Evolutionary conservation across 202 grass and related monocot species (phyloP), one percentile per base, ranked within the genome.

Genomic region (Tripidium arundinaceum): DNA sequence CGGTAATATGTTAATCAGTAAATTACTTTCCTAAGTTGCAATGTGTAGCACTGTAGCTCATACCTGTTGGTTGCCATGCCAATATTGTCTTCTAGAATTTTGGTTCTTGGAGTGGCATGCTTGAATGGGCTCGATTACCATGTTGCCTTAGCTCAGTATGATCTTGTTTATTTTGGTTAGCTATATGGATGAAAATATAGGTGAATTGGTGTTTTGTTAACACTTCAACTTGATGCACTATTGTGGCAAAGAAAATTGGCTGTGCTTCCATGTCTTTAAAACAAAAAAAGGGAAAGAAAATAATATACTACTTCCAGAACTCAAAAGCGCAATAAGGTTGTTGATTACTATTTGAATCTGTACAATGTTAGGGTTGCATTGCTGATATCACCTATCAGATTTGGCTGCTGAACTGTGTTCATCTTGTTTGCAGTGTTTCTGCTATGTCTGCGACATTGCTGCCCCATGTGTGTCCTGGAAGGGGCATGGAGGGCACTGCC

Each of bases 361-460:
- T 33, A 65, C 58, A 39, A 10, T 65, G 21, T 31, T 70, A 64
- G 3, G 31, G 16, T 79, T 72, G 63, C 76, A 64, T 28, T 46
- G 27, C 50, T 61, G 24, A 33, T 47, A 74, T 47, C 12, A 2
- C 36, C 29, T 75, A 33, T 55, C 49, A 68, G 66, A 64, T 65
- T 50, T 29, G 40, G 73, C 68, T 29, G 3, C 54, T 58, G 43
- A 72, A 62, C 38, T 8, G 0, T 82, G 16, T 75, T 74, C 38
- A 42, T 41, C n/a, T 29, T 85, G 78, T 88, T 37, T 81, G 82
- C 84, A 97, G 94, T 97, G 94, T 63, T 97, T 81, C 61, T 97
- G 94, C 76, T 93, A 88, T 33, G 79, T 93, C 10, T 91, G 91
- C 25, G 91, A 97, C 47, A 9, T 89, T 11, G 78, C 72, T 10